A percentile compares a stretch with the other conserved stretches of the same genome.
phyloP scores from a whole-genome alignment of 2,329 filamentous ascomycete species.

The Amauroascus verrucosus region DNA sequence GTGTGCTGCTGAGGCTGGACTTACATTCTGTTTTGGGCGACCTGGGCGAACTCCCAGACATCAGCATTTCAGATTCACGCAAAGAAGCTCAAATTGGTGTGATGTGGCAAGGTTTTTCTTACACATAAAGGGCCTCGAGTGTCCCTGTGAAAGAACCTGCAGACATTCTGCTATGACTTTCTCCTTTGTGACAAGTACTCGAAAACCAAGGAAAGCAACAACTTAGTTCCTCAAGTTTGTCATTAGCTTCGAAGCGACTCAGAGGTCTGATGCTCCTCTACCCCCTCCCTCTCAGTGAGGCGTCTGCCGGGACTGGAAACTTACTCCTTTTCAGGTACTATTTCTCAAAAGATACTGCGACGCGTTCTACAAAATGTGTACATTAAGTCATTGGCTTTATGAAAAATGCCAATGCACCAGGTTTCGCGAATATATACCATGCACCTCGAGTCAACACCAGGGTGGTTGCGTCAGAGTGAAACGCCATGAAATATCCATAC shows the following conservation, averaged over 20 bases:
- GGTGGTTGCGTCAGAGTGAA: background rate
- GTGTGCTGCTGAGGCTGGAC: background rate
- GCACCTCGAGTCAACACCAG: background rate
- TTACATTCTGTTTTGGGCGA: background rate
- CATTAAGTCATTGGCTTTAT: conserved; percentile 5
- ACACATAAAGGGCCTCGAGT: background rate
- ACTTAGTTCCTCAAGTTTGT: background rate
- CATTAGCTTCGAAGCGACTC: background rate
- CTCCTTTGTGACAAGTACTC: background rate
- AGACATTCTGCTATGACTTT: background rate
- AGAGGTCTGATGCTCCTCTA: background rate
- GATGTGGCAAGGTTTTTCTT: background rate
- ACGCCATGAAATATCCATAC: background rate
- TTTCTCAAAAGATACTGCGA: background rate
- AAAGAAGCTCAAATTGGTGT: background rate
- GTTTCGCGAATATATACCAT: conserved; percentile 1
- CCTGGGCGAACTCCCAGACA: background rate
- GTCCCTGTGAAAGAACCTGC: background rate
- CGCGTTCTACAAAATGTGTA: conserved; percentile 1
- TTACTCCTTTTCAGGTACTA: background rate
- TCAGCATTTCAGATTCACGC: background rate
- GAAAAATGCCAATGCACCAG: conserved; percentile 7
- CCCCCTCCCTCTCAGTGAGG: background rate
- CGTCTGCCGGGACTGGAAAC: background rate
- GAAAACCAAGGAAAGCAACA: background rate